A percentile compares a stretch with the other conserved stretches of the same genome.
These are phyloP conservation scores for Schizochytrium sp. DNA, from an alignment of 108 stramenopile genomes.

Conservation along the genomic window DNA sequence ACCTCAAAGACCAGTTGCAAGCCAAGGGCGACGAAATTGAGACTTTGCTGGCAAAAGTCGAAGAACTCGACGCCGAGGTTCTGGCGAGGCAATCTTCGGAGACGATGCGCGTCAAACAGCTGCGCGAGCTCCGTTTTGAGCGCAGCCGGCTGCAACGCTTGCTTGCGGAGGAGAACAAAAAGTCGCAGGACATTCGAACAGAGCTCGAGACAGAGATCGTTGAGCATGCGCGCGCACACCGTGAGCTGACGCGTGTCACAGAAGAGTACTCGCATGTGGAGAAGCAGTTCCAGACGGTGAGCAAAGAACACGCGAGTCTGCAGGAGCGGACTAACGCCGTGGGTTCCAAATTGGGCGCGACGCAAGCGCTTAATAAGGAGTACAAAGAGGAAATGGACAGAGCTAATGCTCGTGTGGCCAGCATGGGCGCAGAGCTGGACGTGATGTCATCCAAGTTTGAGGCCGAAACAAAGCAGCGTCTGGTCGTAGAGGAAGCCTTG, in stretches of 20 bases:
- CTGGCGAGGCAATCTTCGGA: background rate
- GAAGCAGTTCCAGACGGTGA: background rate
- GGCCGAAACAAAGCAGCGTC: background rate
- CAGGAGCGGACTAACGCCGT: background rate
- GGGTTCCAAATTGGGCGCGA: background rate
- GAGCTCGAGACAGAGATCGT: background rate
- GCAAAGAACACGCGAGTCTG: background rate
- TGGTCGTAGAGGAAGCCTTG: background rate
- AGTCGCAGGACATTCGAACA: background rate
- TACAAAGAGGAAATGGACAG: background rate
- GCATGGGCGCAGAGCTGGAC: background rate
- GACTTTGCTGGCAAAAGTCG: background rate
- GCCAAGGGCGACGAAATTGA: background rate
- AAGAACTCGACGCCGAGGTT: background rate
- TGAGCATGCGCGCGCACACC: background rate
- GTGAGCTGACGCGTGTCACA: background rate
- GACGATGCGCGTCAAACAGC: background rate
- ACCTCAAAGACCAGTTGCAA: background rate
- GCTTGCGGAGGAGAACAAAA: background rate
- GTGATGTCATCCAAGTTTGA: background rate
- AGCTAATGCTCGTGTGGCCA: background rate
- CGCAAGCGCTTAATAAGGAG: background rate
- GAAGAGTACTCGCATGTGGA: background rate
- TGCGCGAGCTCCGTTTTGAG: background rate
- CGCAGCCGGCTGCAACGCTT: background rate